A percentile compares a stretch with the other conserved stretches of the same genome.
Evolutionary conservation across 2,329 filamentous ascomycete genomes (phyloP).

Genomic region (Botrytis paeoniae): DNA sequence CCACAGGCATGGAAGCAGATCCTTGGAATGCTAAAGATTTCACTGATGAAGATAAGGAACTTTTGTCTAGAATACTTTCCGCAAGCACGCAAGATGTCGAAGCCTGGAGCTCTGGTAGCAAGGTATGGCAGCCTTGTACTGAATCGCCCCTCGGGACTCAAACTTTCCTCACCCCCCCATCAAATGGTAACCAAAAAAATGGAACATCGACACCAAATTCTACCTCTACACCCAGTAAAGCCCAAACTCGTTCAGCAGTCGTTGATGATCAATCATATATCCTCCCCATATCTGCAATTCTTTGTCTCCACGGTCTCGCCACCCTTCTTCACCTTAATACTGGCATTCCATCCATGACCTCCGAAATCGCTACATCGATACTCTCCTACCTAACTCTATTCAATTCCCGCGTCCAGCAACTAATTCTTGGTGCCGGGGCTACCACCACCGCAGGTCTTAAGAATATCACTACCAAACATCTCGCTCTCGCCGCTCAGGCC

Average conservation of each 20-base stretch:
- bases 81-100: constrained; percentile 68
- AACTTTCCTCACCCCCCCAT: constrained; percentile 5
- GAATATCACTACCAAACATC: constrained; percentile 94
- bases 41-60: constrained; percentile 54
- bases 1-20: constrained; percentile 75
- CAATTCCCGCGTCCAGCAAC: constrained; percentile 92
- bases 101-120: constrained; percentile 61
- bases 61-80: constrained; percentile 64
- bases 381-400: constrained; percentile 88
- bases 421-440: constrained; percentile 92
- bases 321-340: constrained; percentile 79
- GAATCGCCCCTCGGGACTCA: constrained; percentile 27
- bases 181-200: constrained; percentile 37
- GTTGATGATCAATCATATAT: constrained; percentile 85
- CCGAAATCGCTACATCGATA: constrained; percentile 75
- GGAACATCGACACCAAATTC: constrained; percentile 35
- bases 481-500: constrained; percentile 87
- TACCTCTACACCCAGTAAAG: constrained; percentile 45
- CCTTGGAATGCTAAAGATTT: constrained; percentile 80
- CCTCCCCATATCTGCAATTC: constrained; percentile 76
- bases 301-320: constrained; percentile 77
- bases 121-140: constrained; percentile 52
- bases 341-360: constrained; percentile 83
- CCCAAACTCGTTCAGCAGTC: constrained; percentile 66
- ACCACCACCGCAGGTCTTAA: constrained; percentile 85